Evolutionary conservation across 2,329 filamentous ascomycete species (phyloP).

Genomic region (Phoma sp.): DNA sequence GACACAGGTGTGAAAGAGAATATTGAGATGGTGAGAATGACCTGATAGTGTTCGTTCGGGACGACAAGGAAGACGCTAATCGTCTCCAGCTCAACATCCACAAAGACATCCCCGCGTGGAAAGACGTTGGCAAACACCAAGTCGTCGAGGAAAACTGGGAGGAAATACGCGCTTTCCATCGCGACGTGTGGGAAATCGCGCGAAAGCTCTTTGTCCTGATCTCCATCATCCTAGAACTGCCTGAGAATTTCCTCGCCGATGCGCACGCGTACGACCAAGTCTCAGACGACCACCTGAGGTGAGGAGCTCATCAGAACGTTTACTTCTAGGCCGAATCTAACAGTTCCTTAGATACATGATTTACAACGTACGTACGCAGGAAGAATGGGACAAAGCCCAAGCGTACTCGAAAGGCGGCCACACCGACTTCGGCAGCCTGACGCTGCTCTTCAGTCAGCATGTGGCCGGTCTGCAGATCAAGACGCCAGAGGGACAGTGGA

Average conservation of each 20-base stretch:
- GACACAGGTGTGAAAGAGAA: conserved; percentile 49
- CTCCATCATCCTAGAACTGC: conserved; percentile 24
- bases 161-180: conserved; percentile 25
- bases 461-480: conserved; percentile 62
- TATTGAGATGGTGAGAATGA: conserved; percentile 38
- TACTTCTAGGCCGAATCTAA: neutral
- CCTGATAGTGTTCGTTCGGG: neutral
- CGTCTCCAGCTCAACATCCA: conserved; percentile 22
- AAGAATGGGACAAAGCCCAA: conserved; percentile 47
- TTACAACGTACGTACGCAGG: conserved; percentile 24
- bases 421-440: conserved; percentile 63
- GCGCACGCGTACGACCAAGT: conserved; percentile 23
- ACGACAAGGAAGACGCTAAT: neutral
- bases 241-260: conserved; percentile 25
- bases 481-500: conserved; percentile 45
- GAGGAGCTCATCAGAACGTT: neutral
- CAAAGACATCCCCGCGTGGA: conserved; percentile 21
- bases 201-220: conserved; percentile 56
- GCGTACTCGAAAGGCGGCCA: conserved; percentile 52
- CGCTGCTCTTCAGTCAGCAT: conserved; percentile 64
- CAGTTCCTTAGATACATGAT: conserved; percentile 21
- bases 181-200: conserved; percentile 38
- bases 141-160: conserved; percentile 20
- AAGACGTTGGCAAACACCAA: conserved; percentile 13
- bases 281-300: conserved; percentile 24